Evolutionary conservation across 257 asterid species (phyloP).

Genomic region (Nicotiana attenuata): DNA sequence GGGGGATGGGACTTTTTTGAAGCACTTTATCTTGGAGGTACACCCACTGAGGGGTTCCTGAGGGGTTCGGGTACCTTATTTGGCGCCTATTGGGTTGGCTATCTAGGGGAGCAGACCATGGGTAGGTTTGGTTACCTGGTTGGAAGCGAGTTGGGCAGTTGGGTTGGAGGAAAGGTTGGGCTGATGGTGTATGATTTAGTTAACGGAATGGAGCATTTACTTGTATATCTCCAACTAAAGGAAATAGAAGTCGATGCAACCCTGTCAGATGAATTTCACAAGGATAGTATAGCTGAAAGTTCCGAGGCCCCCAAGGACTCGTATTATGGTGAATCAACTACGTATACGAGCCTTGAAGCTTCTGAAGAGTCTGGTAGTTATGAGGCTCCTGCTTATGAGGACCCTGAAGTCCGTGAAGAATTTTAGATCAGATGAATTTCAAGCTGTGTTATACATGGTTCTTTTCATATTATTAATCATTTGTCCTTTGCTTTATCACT

Average conservation of each 20-base stretch:
- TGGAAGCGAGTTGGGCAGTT: slow-evolving; percentile 91
- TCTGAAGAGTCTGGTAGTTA: slow-evolving; percentile 35
- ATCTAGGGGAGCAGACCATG: slow-evolving; percentile 60
- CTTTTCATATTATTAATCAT: not conserved
- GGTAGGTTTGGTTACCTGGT: slow-evolving; percentile 88
- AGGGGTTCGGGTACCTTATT: slow-evolving; percentile 83
- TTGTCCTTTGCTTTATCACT: not conserved
- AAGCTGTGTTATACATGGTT: not conserved
- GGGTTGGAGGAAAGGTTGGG: slow-evolving; percentile 92
- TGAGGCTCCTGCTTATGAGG: slow-evolving; percentile 37
- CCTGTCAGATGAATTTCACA: slow-evolving; percentile 20
- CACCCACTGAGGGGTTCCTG: slow-evolving; percentile 79
- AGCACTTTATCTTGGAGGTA: slow-evolving; percentile 83
- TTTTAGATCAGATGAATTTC: slow-evolving; percentile 36
- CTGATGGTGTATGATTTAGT: slow-evolving; percentile 87
- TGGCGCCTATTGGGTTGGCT: slow-evolving; percentile 74
- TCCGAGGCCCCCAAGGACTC: slow-evolving; percentile 23
- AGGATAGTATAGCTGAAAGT: slow-evolving; percentile 21
- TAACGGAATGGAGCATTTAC: slow-evolving; percentile 55
- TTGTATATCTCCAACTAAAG: slow-evolving; percentile 25
- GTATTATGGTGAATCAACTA: not conserved
- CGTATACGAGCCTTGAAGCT: slow-evolving; percentile 11
- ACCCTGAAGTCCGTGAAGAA: slow-evolving; percentile 48
- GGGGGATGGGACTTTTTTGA: slow-evolving; percentile 97
- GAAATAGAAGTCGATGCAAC: slow-evolving; percentile 31